These are phyloP conservation scores for Russula olivacea DNA, from an alignment of 768 basidiomycete species.

Conservation along the genomic window DNA sequence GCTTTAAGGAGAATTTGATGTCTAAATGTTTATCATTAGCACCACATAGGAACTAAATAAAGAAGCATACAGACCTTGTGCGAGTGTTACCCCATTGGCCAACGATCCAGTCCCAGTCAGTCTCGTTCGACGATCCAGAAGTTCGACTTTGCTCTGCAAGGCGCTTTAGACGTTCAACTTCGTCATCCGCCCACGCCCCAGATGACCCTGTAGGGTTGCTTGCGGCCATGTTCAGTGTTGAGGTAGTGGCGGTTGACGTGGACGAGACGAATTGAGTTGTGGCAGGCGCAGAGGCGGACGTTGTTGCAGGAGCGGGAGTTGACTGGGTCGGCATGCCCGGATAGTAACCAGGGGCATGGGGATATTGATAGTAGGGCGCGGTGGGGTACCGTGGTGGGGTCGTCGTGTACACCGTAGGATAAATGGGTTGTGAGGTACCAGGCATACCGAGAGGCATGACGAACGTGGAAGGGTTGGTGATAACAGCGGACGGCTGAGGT, in stretches of 20 bases:
- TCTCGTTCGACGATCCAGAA: slow-evolving; percentile 41
- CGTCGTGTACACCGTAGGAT: slow-evolving; percentile 35
- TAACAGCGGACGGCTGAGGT: slow-evolving; percentile 42
- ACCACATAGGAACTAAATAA: not conserved
- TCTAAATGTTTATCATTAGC: slow-evolving; percentile 34
- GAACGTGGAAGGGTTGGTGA: slow-evolving; percentile 68
- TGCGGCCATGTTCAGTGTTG: slow-evolving; percentile 22
- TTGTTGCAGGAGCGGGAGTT: slow-evolving; percentile 14
- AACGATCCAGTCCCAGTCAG: slow-evolving; percentile 77
- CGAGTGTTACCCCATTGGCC: slow-evolving; percentile 67
- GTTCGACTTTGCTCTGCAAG: slow-evolving; percentile 61
- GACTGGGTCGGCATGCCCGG: slow-evolving; percentile 19
- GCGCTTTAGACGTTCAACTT: slow-evolving; percentile 60
- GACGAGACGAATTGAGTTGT: slow-evolving; percentile 21
- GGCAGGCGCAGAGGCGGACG: slow-evolving; percentile 30
- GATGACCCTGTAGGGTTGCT: slow-evolving; percentile 43
- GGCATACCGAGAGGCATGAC: slow-evolving; percentile 54
- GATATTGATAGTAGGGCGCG: slow-evolving; percentile 58
- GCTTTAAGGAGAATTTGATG: slow-evolving; percentile 83
- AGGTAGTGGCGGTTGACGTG: slow-evolving; percentile 8
- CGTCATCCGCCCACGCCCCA: slow-evolving; percentile 75
- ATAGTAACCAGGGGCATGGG: slow-evolving; percentile 33
- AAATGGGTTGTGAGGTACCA: slow-evolving; percentile 39
- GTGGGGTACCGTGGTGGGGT: slow-evolving; percentile 48
- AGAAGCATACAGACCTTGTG: slow-evolving; percentile 48